Conservation (phyloP, 148 eudicot species). For the Linanthus parryae region DNA sequence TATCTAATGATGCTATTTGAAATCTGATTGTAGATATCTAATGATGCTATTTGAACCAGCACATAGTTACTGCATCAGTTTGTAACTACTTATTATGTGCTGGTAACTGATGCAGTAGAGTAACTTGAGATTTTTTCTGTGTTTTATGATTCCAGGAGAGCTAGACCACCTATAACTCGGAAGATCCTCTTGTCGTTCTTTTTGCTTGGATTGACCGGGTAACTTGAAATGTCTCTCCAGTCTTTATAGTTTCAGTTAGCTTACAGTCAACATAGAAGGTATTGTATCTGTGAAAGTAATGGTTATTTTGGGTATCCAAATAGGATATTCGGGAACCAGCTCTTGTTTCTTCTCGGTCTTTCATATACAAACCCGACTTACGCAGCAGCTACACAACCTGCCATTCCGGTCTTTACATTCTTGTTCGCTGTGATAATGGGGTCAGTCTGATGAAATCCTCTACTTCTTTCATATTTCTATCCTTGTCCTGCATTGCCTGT, state of each 20-base stretch:
- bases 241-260: no score
- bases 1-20: no score
- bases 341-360: conserved; percentile 90
- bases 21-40: no score
- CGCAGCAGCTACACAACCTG: conserved; percentile 96
- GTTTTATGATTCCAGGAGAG: conserved; percentile 46
- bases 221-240: conserved; percentile 14
- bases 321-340: conserved; percentile 94
- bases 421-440: conserved; percentile 78
- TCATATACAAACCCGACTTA: conserved; percentile 94
- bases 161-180: conserved; percentile 67
- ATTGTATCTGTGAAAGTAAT: not conserved
- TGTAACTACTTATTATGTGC: not conserved
- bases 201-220: conserved; percentile 95
- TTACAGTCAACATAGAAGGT: no score
- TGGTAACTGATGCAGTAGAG: not conserved
- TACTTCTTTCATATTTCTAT: no score
- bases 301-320: conserved; percentile 3
- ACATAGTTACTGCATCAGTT: no score
- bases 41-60: no score
- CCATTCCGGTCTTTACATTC: conserved; percentile 95
- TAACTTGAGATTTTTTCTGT: not conserved
- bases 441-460: conserved; percentile 40
- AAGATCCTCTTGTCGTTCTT: conserved; percentile 50
- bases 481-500: no score